phyloP scores from a whole-genome alignment of 768 basidiomycete genomes.

The Serendipita sp. region DNA sequence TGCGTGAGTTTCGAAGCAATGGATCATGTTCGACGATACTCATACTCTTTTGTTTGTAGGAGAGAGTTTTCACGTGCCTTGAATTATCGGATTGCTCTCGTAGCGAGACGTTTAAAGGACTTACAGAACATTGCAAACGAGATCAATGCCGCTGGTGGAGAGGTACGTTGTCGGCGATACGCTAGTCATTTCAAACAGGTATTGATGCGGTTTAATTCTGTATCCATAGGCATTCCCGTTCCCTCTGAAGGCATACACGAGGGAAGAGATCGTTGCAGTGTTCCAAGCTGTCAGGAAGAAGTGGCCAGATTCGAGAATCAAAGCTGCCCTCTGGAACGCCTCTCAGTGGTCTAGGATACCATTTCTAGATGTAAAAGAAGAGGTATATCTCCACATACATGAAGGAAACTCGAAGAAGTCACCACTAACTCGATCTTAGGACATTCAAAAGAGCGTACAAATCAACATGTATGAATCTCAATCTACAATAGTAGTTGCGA shows the following conservation, averaged over 20 bases:
- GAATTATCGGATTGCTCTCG: slow-evolving; percentile 50
- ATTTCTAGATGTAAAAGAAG: slow-evolving; percentile 45
- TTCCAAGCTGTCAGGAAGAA: slow-evolving; percentile 34
- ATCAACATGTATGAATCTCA: slow-evolving; percentile 39
- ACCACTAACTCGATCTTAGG: background rate
- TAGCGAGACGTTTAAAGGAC: slow-evolving; percentile 38
- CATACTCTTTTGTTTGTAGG: slow-evolving; percentile 25
- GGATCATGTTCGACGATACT: slow-evolving; percentile 12
- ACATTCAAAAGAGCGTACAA: slow-evolving; percentile 34
- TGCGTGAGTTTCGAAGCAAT: slow-evolving; percentile 16
- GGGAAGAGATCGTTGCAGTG: slow-evolving; percentile 25
- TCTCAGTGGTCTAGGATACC: slow-evolving; percentile 43
- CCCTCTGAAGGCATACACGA: slow-evolving; percentile 27
- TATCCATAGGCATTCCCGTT: slow-evolving; percentile 36
- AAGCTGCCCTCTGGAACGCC: slow-evolving; percentile 49
- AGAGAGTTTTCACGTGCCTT: background rate
- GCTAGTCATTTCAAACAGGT: background rate
- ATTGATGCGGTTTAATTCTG: background rate
- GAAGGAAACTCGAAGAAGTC: background rate
- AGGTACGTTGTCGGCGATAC: slow-evolving; percentile 22
- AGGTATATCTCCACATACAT: slow-evolving; percentile 17
- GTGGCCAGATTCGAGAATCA: slow-evolving; percentile 28
- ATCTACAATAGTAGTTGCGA: slow-evolving; percentile 33
- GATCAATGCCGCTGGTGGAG: slow-evolving; percentile 40
- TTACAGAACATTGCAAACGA: slow-evolving; percentile 38